phyloP scores from a whole-genome alignment of 305 asterid genomes.

The Striga hermonthica region DNA sequence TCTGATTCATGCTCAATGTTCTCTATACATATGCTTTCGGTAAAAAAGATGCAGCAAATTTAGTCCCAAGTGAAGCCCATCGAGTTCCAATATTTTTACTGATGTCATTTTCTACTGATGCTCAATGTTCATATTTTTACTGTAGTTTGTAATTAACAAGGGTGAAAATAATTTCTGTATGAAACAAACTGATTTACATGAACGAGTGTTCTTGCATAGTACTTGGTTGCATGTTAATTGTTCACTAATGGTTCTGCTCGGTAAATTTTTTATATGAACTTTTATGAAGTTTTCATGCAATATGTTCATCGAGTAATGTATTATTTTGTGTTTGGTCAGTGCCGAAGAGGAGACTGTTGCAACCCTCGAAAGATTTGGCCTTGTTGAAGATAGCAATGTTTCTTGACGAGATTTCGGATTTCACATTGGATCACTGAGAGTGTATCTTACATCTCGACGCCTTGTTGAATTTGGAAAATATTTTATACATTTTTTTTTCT shows the following conservation, averaged over 20 bases:
- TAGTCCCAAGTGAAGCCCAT: too few relatives aligned
- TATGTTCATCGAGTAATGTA: neutral
- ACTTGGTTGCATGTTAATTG: neutral
- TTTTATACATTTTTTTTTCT: too few relatives aligned
- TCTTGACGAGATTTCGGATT: conserved; percentile 6
- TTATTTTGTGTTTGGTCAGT: conserved; percentile 39
- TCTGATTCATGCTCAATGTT: too few relatives aligned
- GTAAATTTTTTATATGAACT: neutral
- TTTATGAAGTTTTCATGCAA: neutral
- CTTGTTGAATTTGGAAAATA: too few relatives aligned
- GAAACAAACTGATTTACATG: neutral
- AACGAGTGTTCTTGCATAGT: neutral
- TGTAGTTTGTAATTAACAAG: neutral
- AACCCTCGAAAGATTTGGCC: conserved; percentile 45
- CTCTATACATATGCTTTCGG: too few relatives aligned
- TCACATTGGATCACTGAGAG: too few relatives aligned
- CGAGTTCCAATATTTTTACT: too few relatives aligned
- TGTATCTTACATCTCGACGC: too few relatives aligned
- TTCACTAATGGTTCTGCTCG: neutral
- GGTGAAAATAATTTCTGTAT: neutral
- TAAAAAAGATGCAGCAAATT: too few relatives aligned
- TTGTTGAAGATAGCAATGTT: conserved; percentile 41
- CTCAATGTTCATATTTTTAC: too few relatives aligned
- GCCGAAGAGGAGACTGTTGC: conserved; percentile 57
- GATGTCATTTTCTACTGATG: too few relatives aligned